These are phyloP conservation scores for Yamadazyma sp. DNA, from an alignment of 805 yeast species.

Conservation along the genomic window DNA sequence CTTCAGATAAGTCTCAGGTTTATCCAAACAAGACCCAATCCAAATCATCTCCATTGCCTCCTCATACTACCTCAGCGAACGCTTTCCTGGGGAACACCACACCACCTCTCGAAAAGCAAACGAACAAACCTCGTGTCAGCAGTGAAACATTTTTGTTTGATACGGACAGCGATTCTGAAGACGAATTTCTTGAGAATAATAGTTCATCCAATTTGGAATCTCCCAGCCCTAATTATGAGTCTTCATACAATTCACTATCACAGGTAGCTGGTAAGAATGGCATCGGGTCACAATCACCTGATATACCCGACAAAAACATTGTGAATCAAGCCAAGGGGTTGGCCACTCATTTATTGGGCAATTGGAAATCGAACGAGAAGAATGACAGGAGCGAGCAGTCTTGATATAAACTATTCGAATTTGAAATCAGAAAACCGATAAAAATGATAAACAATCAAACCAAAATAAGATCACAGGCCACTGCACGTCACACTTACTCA, in stretches of 20 bases:
- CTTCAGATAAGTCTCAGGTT: no score
- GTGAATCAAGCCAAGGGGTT: slow-evolving; percentile 40
- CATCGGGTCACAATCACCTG: slow-evolving; percentile 27
- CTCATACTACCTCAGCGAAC: slow-evolving; percentile 42
- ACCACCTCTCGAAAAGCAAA: slow-evolving; percentile 19
- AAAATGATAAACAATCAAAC: no score
- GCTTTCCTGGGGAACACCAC: slow-evolving; percentile 37
- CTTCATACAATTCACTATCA: slow-evolving; percentile 46
- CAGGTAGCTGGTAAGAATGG: slow-evolving; percentile 52
- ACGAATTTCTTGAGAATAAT: slow-evolving; percentile 26
- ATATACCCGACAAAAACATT: slow-evolving; percentile 16
- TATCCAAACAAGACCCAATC: slow-evolving; percentile 22
- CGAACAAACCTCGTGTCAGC: slow-evolving; percentile 2
- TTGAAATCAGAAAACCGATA: no score
- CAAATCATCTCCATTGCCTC: slow-evolving; percentile 42
- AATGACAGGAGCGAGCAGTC: not conserved
- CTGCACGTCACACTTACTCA: no score
- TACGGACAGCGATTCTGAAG: slow-evolving; percentile 35
- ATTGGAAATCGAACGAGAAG: slow-evolving; percentile 10
- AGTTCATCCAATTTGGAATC: slow-evolving; percentile 6
- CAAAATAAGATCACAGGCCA: no score
- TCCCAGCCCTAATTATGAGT: not conserved
- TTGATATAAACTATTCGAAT: no score
- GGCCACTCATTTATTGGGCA: slow-evolving; percentile 33
- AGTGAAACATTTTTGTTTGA: slow-evolving; percentile 28